Percentiles rank a stretch among this genome's conserved stretches.
Evolutionary conservation across 1,284 basidiomycete genomes (phyloP).

Genomic region (Entoloma clypeatum): DNA sequence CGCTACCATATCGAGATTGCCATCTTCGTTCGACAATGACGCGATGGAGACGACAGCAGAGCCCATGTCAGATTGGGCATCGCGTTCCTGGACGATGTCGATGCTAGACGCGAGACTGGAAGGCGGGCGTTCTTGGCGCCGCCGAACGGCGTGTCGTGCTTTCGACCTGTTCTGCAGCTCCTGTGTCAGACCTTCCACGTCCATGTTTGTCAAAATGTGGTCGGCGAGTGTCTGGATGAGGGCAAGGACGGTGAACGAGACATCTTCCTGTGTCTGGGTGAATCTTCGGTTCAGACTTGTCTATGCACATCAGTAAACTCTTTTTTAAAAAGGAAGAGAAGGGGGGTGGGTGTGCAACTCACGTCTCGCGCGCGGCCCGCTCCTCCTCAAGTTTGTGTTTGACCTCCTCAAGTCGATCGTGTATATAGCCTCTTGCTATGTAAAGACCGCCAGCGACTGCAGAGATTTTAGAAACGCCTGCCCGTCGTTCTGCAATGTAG

Average conservation of each 20-base stretch:
- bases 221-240: slow-evolving; percentile 75
- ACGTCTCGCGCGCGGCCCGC: slow-evolving; percentile 72
- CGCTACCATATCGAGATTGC: slow-evolving; percentile 19
- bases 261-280: slow-evolving; percentile 78
- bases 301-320: slow-evolving; percentile 1
- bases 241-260: slow-evolving; percentile 77
- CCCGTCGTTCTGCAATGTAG: slow-evolving; percentile 48
- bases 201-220: slow-evolving; percentile 72
- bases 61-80: slow-evolving; percentile 49
- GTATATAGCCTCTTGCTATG: slow-evolving; percentile 62
- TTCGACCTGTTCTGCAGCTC: slow-evolving; percentile 58
- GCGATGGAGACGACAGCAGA: slow-evolving; percentile 36
- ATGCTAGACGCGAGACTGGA: slow-evolving; percentile 45
- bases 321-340: slow-evolving; percentile 7
- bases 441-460: slow-evolving; percentile 61
- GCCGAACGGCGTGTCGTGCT: slow-evolving; percentile 22
- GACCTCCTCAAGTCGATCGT: slow-evolving; percentile 65
- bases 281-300: slow-evolving; percentile 74
- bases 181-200: slow-evolving; percentile 76
- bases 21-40: slow-evolving; percentile 28
- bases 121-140: slow-evolving; percentile 22
- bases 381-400: slow-evolving; percentile 66
- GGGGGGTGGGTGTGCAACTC: too few species aligned
- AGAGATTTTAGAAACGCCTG: slow-evolving; percentile 38
- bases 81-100: slow-evolving; percentile 40